phyloP scores from a whole-genome alignment of 2,329 filamentous ascomycete genomes.

The Diaporthe sp. region DNA sequence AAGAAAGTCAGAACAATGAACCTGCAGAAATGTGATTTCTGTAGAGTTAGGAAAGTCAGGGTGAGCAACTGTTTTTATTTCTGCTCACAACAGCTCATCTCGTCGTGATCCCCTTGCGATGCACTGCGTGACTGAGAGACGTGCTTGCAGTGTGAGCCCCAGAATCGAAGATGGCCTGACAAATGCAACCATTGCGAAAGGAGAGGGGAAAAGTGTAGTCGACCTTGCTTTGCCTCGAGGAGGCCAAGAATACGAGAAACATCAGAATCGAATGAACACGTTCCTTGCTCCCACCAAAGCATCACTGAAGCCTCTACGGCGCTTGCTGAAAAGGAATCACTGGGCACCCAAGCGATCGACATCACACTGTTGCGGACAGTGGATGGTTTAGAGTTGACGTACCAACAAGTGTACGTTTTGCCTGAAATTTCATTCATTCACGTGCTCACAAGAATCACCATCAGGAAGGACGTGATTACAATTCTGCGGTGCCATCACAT shows the following conservation, averaged over 20 bases:
- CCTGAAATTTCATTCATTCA: rapidly evolving
- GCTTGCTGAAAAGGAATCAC: too few relatives aligned
- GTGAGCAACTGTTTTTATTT: not conserved
- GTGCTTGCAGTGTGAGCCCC: not conserved
- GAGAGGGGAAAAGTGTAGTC: slow-evolving; percentile 4
- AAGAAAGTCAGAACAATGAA: not conserved
- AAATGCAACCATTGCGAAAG: not conserved
- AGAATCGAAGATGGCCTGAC: not conserved
- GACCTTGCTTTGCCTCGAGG: not conserved
- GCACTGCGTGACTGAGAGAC: not conserved
- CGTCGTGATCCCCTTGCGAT: too few relatives aligned
- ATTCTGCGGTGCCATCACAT: not conserved
- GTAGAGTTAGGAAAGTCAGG: not conserved
- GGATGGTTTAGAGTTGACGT: not conserved
- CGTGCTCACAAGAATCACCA: not conserved
- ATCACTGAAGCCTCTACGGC: too few relatives aligned
- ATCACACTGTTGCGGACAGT: not conserved
- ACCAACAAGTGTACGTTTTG: not conserved
- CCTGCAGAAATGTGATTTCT: slow-evolving; percentile 6
- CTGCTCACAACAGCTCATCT: not conserved
- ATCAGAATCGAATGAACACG: too few relatives aligned
- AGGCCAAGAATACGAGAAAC: not conserved
- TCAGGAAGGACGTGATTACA: not conserved
- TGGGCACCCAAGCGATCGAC: not conserved
- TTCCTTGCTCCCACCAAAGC: too few relatives aligned